phyloP scores from a whole-genome alignment of 2,329 filamentous ascomycete genomes.

The Onygenales sp. region DNA sequence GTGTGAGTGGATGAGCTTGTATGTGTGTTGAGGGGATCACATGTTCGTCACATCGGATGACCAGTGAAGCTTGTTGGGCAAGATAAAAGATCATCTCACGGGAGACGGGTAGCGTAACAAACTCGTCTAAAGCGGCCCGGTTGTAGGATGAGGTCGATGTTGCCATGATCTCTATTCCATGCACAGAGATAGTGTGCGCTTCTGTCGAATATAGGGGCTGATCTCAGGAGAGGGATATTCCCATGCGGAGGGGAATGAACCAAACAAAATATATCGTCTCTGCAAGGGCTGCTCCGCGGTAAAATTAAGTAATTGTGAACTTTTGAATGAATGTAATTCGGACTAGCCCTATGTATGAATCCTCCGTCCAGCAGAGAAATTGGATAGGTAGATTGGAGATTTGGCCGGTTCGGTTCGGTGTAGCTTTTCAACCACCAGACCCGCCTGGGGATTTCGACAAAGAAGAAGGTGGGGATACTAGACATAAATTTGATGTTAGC shows the following conservation, averaged over 20 bases:
- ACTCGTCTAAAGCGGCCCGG: slow-evolving; percentile 37
- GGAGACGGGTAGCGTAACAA: slow-evolving; percentile 38
- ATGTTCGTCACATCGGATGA: slow-evolving; percentile 46
- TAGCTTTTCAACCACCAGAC: not conserved
- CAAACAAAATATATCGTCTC: not conserved
- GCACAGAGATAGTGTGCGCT: not conserved
- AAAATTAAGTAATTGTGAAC: too few species aligned
- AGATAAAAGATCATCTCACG: slow-evolving; percentile 39
- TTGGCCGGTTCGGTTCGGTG: not conserved
- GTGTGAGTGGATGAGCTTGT: slow-evolving; percentile 47
- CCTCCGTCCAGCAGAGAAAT: slow-evolving; percentile 1
- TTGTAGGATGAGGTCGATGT: slow-evolving; percentile 20
- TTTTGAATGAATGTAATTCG: not conserved
- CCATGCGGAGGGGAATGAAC: not conserved
- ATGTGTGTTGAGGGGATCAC: slow-evolving; percentile 26
- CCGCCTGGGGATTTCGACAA: not conserved
- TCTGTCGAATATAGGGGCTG: not conserved
- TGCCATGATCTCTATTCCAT: slow-evolving; percentile 5
- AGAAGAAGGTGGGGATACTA: not conserved
- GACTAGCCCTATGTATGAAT: not conserved
- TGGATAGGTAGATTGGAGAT: not conserved
- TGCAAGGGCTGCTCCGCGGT: too few species aligned
- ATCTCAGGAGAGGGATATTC: not conserved
- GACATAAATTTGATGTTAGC: not conserved
- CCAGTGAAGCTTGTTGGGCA: slow-evolving; percentile 36